Conservation (phyloP, 495 filamentous ascomycete species). For the Tetracladium marchalianum region DNA sequence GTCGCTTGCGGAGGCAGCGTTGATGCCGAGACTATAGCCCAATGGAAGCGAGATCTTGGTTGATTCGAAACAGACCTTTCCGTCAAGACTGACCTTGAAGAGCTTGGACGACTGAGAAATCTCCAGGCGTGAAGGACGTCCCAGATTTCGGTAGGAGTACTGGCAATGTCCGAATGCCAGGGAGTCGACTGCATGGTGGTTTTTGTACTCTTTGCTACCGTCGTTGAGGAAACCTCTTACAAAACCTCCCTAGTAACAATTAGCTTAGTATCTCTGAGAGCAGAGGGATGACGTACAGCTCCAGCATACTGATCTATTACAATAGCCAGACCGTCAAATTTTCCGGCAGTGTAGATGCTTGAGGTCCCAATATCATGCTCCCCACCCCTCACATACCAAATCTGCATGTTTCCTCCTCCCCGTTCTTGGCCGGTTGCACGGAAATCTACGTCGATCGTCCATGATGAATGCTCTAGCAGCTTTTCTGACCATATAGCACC, state of each 20-base stretch:
- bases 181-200: conserved; percentile 67
- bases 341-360: conserved; percentile 71
- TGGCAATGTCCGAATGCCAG: conserved; percentile 91
- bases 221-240: conserved; percentile 92
- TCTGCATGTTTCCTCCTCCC: conserved; percentile 78
- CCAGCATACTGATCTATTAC: conserved; percentile 84
- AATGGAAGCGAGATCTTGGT: conserved; percentile 66
- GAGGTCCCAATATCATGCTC: conserved; percentile 50
- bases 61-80: conserved; percentile 73
- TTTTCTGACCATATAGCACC: conserved; percentile 73
- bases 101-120: conserved; percentile 50
- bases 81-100: conserved; percentile 75
- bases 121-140: conserved; percentile 67
- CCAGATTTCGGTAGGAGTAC: conserved; percentile 85
- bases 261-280: conserved; percentile 7
- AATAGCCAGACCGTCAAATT: conserved; percentile 80
- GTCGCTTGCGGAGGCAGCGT: conserved; percentile 78
- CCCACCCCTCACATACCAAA: conserved; percentile 82
- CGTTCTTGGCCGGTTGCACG: conserved; percentile 78
- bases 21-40: conserved; percentile 80
- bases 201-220: conserved; percentile 70
- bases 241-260: conserved; percentile 50
- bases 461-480: conserved; percentile 49
- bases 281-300: conserved; percentile 30
- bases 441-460: conserved; percentile 79